These are phyloP conservation scores for Phytophthora sansomeana DNA, from an alignment of 352 stramenopile genomes.

Conservation along the genomic window DNA sequence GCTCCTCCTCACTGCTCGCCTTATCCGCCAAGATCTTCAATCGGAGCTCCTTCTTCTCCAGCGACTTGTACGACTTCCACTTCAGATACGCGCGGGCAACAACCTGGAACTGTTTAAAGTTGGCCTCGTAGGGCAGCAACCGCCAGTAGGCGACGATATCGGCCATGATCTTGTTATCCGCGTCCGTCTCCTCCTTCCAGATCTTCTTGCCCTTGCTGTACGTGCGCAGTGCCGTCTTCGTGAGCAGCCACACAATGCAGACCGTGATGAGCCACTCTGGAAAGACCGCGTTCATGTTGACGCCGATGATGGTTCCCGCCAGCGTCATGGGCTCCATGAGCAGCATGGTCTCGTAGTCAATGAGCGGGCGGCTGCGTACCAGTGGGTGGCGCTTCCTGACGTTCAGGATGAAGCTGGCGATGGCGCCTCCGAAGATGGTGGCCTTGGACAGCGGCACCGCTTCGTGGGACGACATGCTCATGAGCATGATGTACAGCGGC, in stretches of 20 bases:
- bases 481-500: slow-evolving; percentile 81
- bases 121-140: slow-evolving; percentile 66
- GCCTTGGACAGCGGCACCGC: slow-evolving; percentile 86
- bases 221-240: slow-evolving; percentile 72
- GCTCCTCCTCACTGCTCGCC: slow-evolving; percentile 34
- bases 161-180: slow-evolving; percentile 53
- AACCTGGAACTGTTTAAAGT: slow-evolving; percentile 75
- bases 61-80: slow-evolving; percentile 74
- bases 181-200: slow-evolving; percentile 65
- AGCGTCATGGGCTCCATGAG: slow-evolving; percentile 91
- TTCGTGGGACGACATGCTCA: slow-evolving; percentile 79
- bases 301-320: slow-evolving; percentile 85
- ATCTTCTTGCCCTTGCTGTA: slow-evolving; percentile 74
- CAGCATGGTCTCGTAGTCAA: slow-evolving; percentile 87
- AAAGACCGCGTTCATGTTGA: slow-evolving; percentile 87
- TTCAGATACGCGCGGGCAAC: slow-evolving; percentile 77
- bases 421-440: slow-evolving; percentile 84
- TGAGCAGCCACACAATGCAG: slow-evolving; percentile 80
- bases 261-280: slow-evolving; percentile 87
- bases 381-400: slow-evolving; percentile 70
- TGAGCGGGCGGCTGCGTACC: slow-evolving; percentile 65
- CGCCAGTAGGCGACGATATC: slow-evolving; percentile 77
- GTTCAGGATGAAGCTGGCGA: slow-evolving; percentile 82
- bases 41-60: slow-evolving; percentile 33
- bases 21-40: slow-evolving; percentile 50